Evolutionary conservation across 1,284 basidiomycete genomes (phyloP), one percentile per base, ranked within the genome.

Genomic region (Pterulicium gracile): DNA sequence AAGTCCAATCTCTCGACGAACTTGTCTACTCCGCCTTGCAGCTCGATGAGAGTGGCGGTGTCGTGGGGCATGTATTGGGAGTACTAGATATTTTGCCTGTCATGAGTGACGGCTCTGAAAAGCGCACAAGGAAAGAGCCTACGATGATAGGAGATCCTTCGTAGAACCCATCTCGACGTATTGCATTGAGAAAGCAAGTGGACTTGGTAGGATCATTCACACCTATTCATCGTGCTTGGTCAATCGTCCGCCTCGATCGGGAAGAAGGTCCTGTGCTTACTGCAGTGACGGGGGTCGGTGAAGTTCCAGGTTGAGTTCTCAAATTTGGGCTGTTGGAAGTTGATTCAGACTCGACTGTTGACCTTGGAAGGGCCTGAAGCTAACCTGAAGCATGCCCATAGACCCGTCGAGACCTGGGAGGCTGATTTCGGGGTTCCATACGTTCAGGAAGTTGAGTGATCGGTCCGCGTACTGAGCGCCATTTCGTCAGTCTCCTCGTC

Each of bases 281-380:
- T 80, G 54, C 79, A 83, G 56, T 81, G 79, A 15, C 79, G 62
- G 0, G 79, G 79, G 56, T 81, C 78, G 3, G 78, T 81, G 50
- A 72, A 79, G 53, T 74, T 76, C 60, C 75, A 81, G 0, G 72
- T 73, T 2, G 79, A 79, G 52, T 80, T 72, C 2, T 66, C 62
- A 51, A 76, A 79, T 5, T 74, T 66, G 10, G 74, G 77, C 75
- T 81, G 49, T n/a, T 19, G 7, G 17, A 36, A 21, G n/a, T n/a
- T n/a, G n/a, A n/a, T n/a, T n/a, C n/a, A n/a, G n/a, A n/a, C n/a
- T n/a, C n/a, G n/a, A n/a, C n/a, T n/a, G n/a, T n/a, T n/a, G n/a
- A n/a, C n/a, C n/a, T n/a, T n/a, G n/a, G n/a, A n/a, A n/a, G n/a
- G 46, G 42, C 18, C 39, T 44, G 34, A 45, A 24, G 13, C 56